Evolutionary conservation across 306 rosid species (phyloP).

Genomic region (Spatholobus suberectus): DNA sequence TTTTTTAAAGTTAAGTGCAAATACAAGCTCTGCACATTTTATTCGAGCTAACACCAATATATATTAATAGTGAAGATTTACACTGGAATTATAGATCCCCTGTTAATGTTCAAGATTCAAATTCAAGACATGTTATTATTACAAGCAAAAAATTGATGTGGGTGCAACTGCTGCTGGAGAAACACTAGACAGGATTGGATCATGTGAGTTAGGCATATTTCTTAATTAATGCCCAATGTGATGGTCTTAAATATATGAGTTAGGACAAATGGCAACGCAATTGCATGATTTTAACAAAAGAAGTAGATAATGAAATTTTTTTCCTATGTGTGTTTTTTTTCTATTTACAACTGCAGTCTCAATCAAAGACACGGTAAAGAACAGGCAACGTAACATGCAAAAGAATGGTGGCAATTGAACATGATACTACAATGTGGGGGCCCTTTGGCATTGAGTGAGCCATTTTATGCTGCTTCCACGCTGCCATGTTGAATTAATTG

Average conservation of each 20-base stretch:
- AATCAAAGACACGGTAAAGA: background rate
- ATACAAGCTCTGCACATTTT: no score
- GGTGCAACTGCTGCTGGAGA: background rate
- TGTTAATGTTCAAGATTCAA: no score
- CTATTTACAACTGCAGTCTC: background rate
- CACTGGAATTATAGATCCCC: no score
- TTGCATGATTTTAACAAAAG: background rate
- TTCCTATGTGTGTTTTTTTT: no score
- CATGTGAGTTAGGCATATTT: background rate
- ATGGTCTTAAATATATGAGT: background rate
- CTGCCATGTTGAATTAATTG: background rate
- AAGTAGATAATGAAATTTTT: no score
- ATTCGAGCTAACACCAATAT: no score
- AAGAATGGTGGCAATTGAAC: background rate
- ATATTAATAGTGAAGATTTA: no score
- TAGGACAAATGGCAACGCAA: background rate
- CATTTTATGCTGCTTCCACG: background rate
- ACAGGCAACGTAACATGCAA: no score
- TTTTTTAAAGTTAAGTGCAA: no score
- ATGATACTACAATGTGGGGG: no score
- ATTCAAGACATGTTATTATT: no score
- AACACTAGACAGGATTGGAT: background rate
- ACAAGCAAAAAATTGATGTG: no score
- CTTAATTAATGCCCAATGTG: background rate
- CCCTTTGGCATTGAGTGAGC: background rate